A percentile compares a stretch with the other conserved stretches of the same genome.
Evolutionary conservation across 2,329 filamentous ascomycete species (phyloP).

Genomic region (Pseudogymnoascus sp.): DNA sequence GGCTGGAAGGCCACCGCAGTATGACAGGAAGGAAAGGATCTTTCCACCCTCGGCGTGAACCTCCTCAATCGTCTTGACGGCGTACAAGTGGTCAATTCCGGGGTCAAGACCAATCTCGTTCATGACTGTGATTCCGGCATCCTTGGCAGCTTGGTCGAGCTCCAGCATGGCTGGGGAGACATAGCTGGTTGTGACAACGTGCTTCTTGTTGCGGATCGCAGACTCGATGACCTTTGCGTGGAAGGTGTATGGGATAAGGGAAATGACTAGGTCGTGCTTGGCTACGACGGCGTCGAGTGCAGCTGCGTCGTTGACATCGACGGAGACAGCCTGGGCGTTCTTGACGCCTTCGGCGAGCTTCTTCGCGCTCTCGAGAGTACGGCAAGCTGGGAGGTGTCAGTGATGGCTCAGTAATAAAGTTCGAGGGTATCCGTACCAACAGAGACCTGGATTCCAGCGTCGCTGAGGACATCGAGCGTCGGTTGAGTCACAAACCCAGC

Average conservation of each 20-base stretch:
- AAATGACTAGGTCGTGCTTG: slow-evolving; percentile 72
- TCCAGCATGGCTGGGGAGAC: slow-evolving; percentile 89
- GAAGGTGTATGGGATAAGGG: slow-evolving; percentile 85
- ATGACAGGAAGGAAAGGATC: slow-evolving; percentile 72
- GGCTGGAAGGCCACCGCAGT: slow-evolving; percentile 73
- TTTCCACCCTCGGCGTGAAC: slow-evolving; percentile 86
- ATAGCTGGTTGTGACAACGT: slow-evolving; percentile 93
- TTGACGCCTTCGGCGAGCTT: slow-evolving; percentile 65
- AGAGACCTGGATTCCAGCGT: slow-evolving; percentile 49
- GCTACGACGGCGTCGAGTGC: slow-evolving; percentile 75
- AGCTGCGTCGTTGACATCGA: slow-evolving; percentile 71
- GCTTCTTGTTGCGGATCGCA: slow-evolving; percentile 86
- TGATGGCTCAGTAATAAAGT: not conserved
- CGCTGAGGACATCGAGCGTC: slow-evolving; percentile 51
- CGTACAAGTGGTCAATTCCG: slow-evolving; percentile 65
- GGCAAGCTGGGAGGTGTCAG: slow-evolving; percentile 54
- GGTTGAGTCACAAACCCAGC: slow-evolving; percentile 48
- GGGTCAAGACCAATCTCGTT: slow-evolving; percentile 86
- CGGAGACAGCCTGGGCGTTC: slow-evolving; percentile 67
- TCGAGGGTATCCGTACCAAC: slow-evolving; percentile 37
- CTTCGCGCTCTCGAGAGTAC: slow-evolving; percentile 71
- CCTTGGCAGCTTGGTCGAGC: slow-evolving; percentile 74
- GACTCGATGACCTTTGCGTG: slow-evolving; percentile 87
- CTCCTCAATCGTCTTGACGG: slow-evolving; percentile 78
- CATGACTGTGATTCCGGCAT: slow-evolving; percentile 92